Percentiles rank a stretch among this genome's conserved stretches.
Conservation (phyloP, 495 filamentous ascomycete species). For the Penicillium waksmanii region DNA sequence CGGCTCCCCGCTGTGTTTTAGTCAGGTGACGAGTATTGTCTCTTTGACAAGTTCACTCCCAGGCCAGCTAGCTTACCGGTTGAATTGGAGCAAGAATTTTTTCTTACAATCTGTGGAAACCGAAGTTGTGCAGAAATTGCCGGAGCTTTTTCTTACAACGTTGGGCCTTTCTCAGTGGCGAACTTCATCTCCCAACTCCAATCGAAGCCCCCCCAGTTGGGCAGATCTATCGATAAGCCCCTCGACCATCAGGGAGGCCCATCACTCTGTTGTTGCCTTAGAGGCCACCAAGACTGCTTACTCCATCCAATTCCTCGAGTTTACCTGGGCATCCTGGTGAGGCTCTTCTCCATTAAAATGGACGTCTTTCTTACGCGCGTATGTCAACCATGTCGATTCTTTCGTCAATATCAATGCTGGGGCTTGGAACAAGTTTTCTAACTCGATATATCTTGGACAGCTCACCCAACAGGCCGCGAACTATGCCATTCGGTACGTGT, state of each 20-base stretch:
- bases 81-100: not conserved
- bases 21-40: conserved; percentile 26
- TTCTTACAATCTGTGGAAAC: not conserved
- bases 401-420: not conserved
- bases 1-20: conserved; percentile 23
- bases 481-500: conserved; percentile 72
- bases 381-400: conserved; percentile 21
- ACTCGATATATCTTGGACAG: conserved; percentile 34
- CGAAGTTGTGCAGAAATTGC: not conserved
- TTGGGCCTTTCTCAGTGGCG: not conserved
- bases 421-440: not conserved
- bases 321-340: not conserved
- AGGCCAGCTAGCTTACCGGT: too few relatives aligned
- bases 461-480: conserved; percentile 86
- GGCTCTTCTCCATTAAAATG: conserved; percentile 55
- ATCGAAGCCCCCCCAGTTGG: not conserved
- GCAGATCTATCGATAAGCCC: conserved; percentile 46
- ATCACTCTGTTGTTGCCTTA: too few relatives aligned
- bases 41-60: too few relatives aligned
- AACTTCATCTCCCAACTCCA: conserved; percentile 3
- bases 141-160: not conserved
- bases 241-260: conserved; percentile 14
- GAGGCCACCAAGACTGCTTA: too few relatives aligned
- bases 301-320: not conserved
- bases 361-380: conserved; percentile 75